Conservation (phyloP, 345 rosid genomes). For the Citrus medica region DNA sequence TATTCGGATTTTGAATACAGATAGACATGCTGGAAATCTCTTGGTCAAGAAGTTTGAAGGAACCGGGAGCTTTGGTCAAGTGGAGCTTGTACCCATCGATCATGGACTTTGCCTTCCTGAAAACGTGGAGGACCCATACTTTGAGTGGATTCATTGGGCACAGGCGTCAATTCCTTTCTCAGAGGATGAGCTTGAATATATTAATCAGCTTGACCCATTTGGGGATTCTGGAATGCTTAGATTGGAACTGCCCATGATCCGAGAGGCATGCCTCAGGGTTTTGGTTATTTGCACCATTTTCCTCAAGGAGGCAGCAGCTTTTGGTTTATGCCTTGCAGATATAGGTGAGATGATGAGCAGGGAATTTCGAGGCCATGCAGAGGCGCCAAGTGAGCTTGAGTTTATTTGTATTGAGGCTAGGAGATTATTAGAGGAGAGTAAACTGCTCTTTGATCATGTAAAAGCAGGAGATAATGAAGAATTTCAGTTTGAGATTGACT, state of each 20-base stretch:
- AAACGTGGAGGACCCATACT: constrained; percentile 63
- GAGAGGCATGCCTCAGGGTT: constrained; percentile 65
- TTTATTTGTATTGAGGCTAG: constrained; percentile 47
- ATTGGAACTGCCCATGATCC: constrained; percentile 57
- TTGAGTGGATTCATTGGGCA: constrained; percentile 77
- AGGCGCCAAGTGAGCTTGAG: constrained; percentile 70
- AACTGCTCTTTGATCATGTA: constrained; percentile 20
- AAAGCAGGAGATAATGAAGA: constrained; percentile 36
- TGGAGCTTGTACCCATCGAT: constrained; percentile 60
- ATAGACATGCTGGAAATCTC: constrained; percentile 59
- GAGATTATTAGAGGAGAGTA: constrained; percentile 32
- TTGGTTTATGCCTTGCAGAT: constrained; percentile 46
- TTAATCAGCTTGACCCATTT: constrained; percentile 45
- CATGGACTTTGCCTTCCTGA: constrained; percentile 78
- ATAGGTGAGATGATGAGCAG: constrained; percentile 77
- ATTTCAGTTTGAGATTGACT: constrained; percentile 45
- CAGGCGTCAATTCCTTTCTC: constrained; percentile 71
- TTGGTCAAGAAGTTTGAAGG: constrained; percentile 59
- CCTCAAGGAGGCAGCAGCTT: constrained; percentile 55
- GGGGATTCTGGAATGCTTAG: constrained; percentile 54
- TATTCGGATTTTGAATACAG: constrained; percentile 68
- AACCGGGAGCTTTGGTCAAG: constrained; percentile 52
- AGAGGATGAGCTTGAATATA: constrained; percentile 58
- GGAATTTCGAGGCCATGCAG: constrained; percentile 45
- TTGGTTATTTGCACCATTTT: constrained; percentile 54